Base-by-base conservation (phyloP, 768 basidiomycete species). In the Leccinum rimulosum region DNA sequence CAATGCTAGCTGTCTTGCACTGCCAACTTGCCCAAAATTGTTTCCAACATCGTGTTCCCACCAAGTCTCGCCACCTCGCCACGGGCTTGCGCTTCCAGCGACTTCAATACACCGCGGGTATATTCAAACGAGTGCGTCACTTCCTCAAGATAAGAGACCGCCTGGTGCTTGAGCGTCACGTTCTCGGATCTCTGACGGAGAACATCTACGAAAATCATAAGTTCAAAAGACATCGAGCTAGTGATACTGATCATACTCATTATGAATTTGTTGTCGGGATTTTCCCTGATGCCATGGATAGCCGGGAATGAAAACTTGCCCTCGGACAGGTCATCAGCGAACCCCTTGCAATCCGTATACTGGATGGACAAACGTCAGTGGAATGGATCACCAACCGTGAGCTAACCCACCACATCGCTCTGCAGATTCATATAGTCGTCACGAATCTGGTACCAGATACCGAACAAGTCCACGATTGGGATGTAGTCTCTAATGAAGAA, bases 231-330 rank as follows among this genome's bases (percentile, higher is more conserved):
- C 17, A 35, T 45, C 9, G 52, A 53, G 57, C 35, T 1, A 43
- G 40, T 25, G 22, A 47, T 14, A 25, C 17, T 53, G 22, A 54
- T 77, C 88, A 61, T 64, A 95, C 94, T 95, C 54, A 97, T 79
- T 33, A 98, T 80, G 72, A 89, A 88, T 36, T 85, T 81, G 72
- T 93, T 93, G 1, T 85, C 81, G 6, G 77, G 79, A 68, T 94
- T 85, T 7, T 89, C 83, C 35, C 89, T 86, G 50, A 98, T 87
- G 17, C 90, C 87, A 71, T 98, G 96, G 1, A 98, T 87, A 45
- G 97, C 80, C 0, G 95, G 95, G 75, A 98, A 98, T 5, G 93
- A 95, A 77, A 98, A 98, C 73, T 98, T 98, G 6, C 96, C 96
- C 75, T 98, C 96, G 0, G 92, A 89, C 12, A 98, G 78, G 70